These are phyloP conservation scores for Yamadazyma takamatsuzukensis DNA, from an alignment of 805 yeast species.

Conservation along the genomic window DNA sequence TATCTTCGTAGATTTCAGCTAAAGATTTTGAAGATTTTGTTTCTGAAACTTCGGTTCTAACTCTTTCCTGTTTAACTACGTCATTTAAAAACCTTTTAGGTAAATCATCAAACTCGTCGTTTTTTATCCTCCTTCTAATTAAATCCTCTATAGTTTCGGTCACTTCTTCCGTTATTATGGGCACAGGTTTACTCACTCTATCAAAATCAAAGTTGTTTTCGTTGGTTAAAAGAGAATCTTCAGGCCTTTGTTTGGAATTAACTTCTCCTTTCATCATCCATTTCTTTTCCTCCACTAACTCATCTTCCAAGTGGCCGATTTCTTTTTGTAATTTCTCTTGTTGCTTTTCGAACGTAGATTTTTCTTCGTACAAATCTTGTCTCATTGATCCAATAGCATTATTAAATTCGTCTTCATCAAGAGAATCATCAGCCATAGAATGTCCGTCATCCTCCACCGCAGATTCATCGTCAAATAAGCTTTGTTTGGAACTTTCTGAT, in stretches of 20 bases:
- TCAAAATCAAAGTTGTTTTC: constrained; percentile 75
- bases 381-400: constrained; percentile 58
- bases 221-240: constrained; percentile 78
- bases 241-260: constrained; percentile 72
- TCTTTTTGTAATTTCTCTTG: constrained; percentile 74
- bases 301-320: constrained; percentile 76
- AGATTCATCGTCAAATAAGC: constrained; percentile 25
- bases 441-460: constrained; percentile 29
- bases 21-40: constrained; percentile 81
- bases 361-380: constrained; percentile 52
- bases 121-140: constrained; percentile 76
- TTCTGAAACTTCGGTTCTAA: constrained; percentile 70
- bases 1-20: constrained; percentile 91
- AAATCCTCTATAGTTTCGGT: constrained; percentile 86
- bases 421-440: constrained; percentile 16
- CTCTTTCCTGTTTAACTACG: constrained; percentile 45
- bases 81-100: constrained; percentile 69
- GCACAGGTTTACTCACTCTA: constrained; percentile 92
- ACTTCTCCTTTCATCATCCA: constrained; percentile 97
- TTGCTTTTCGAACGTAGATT: constrained; percentile 81
- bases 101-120: constrained; percentile 77
- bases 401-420: constrained; percentile 60
- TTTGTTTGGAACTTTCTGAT: constrained; percentile 19
- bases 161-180: constrained; percentile 84
- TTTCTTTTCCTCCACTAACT: constrained; percentile 82